Percentiles rank a stretch among this genome's conserved stretches.
These are phyloP conservation scores for Torulaspora quercuum DNA, from an alignment of 805 yeast species.

Conservation along the genomic window DNA sequence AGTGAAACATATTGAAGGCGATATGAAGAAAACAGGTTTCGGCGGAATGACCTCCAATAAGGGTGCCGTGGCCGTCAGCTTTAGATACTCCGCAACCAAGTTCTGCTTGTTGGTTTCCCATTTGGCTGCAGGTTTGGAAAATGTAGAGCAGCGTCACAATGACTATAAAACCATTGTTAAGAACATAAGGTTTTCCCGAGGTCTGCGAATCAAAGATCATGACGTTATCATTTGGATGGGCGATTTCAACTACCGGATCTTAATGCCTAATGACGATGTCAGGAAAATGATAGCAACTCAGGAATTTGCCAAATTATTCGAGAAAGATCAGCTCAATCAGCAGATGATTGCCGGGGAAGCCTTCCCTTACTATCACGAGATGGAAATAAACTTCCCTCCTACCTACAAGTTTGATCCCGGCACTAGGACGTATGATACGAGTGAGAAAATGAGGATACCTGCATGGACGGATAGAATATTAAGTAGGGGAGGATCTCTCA, in stretches of 20 bases:
- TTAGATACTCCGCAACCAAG: slow-evolving; percentile 60
- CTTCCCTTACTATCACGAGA: slow-evolving; percentile 78
- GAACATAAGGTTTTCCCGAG: slow-evolving; percentile 61
- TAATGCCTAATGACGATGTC: slow-evolving; percentile 67
- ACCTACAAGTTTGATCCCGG: slow-evolving; percentile 94
- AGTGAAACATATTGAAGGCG: slow-evolving; percentile 62
- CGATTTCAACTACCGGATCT: slow-evolving; percentile 85
- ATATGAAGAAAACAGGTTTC: slow-evolving; percentile 84
- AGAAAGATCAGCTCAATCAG: slow-evolving; percentile 70
- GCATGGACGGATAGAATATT: slow-evolving; percentile 96
- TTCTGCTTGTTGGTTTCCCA: slow-evolving; percentile 83
- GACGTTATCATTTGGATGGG: slow-evolving; percentile 89
- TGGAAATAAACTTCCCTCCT: slow-evolving; percentile 76
- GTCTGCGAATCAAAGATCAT: slow-evolving; percentile 62
- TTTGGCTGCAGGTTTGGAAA: slow-evolving; percentile 87
- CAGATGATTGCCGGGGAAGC: slow-evolving; percentile 76
- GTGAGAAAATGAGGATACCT: slow-evolving; percentile 89
- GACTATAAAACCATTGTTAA: slow-evolving; percentile 77
- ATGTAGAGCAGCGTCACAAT: slow-evolving; percentile 77
- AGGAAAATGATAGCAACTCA: slow-evolving; percentile 48
- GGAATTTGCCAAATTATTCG: slow-evolving; percentile 53
- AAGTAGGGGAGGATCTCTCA: slow-evolving; percentile 56
- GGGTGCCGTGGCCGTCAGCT: slow-evolving; percentile 74
- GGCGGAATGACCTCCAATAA: slow-evolving; percentile 85
- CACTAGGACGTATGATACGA: slow-evolving; percentile 74